A percentile compares a stretch with the other conserved stretches of the same genome.
Conservation (phyloP, 495 filamentous ascomycete genomes). For the Copromyces sp. region DNA sequence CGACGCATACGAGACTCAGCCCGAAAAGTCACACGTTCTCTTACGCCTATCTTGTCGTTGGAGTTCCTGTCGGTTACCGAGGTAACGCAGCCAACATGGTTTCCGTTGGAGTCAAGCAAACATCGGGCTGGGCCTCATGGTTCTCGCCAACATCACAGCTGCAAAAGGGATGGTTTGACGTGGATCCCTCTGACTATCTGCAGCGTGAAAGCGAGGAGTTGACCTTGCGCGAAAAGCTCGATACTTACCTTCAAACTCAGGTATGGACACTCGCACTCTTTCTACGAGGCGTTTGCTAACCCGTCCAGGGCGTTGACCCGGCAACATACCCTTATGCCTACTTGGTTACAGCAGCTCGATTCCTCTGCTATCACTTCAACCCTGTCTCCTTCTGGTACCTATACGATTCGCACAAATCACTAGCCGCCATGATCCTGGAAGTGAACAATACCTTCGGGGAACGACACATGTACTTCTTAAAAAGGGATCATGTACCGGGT, state of each 20-base stretch:
- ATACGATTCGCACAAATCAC: slow-evolving; percentile 46
- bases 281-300: slow-evolving; percentile 7
- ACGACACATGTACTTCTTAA: slow-evolving; percentile 51
- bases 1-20: slow-evolving; percentile 50
- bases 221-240: slow-evolving; percentile 48
- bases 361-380: slow-evolving; percentile 64
- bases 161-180: slow-evolving; percentile 40
- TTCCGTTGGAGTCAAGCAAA: slow-evolving; percentile 33
- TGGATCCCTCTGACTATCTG: slow-evolving; percentile 52
- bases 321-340: slow-evolving; percentile 54
- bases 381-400: slow-evolving; percentile 77
- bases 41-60: slow-evolving; percentile 57
- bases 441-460: slow-evolving; percentile 75
- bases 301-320: slow-evolving; percentile 36
- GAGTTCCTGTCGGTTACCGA: slow-evolving; percentile 53
- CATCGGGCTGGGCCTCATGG: slow-evolving; percentile 15
- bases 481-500: slow-evolving; percentile 15
- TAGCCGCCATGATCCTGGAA: slow-evolving; percentile 61
- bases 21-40: slow-evolving; percentile 54
- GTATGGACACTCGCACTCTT: slow-evolving; percentile 15
- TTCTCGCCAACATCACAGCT: slow-evolving; percentile 12
- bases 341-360: slow-evolving; percentile 56
- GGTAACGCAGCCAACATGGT: slow-evolving; percentile 44
- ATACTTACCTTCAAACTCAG: slow-evolving; percentile 44
- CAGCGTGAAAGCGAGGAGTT: slow-evolving; percentile 35